Conservation (phyloP, 2,329 filamentous ascomycete genomes). For the Teratosphaeria epicoccoides region DNA sequence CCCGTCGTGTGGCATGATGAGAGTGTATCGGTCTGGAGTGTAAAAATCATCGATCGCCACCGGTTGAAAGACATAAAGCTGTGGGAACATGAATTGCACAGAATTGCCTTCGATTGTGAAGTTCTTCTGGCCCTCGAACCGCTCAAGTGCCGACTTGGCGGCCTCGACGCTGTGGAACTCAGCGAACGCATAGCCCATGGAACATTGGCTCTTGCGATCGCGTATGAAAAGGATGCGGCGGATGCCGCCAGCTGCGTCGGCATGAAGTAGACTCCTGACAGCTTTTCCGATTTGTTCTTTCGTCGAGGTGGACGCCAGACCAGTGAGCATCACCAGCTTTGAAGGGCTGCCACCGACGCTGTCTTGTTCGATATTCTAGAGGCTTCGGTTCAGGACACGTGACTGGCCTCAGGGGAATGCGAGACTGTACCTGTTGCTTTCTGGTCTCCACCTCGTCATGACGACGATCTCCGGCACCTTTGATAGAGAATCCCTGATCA, state of each 20-base stretch:
- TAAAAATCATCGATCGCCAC: constrained; percentile 51
- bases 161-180: constrained; percentile 68
- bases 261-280: constrained; percentile 59
- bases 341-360: not conserved
- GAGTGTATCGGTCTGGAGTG: constrained; percentile 7
- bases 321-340: not conserved
- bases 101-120: constrained; percentile 69
- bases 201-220: constrained; percentile 59
- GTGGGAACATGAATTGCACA: constrained; percentile 63
- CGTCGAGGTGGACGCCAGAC: constrained; percentile 35
- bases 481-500: not conserved
- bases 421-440: not conserved
- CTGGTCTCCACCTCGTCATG: not conserved
- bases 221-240: constrained; percentile 67
- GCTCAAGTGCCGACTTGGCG: constrained; percentile 55
- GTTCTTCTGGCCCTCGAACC: constrained; percentile 57
- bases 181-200: constrained; percentile 72
- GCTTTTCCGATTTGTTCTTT: constrained; percentile 65
- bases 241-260: constrained; percentile 46
- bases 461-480: not conserved
- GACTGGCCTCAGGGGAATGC: not conserved
- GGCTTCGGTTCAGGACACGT: not conserved
- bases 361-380: not conserved
- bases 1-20: constrained; percentile 11
- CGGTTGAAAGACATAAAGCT: constrained; percentile 75